Conservation (phyloP, 2,329 filamentous ascomycete genomes). For the Colletotrichum godetiae region DNA sequence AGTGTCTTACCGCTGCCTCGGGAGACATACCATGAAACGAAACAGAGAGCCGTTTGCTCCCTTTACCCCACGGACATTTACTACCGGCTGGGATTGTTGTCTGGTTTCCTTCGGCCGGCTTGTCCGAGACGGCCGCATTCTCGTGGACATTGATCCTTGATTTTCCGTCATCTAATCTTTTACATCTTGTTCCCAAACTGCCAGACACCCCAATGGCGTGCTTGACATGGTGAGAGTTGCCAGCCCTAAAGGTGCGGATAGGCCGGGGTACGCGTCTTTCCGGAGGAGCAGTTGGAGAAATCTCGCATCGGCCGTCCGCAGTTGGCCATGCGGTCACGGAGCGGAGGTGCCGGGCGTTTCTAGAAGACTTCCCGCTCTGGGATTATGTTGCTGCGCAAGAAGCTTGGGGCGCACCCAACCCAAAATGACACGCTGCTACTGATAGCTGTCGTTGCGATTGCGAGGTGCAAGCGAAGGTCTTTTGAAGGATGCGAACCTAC, state of each 20-base stretch:
- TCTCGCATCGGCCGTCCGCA: slow-evolving; percentile 24
- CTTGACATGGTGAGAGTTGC: not conserved
- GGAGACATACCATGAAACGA: slow-evolving; percentile 23
- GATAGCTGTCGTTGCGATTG: not conserved
- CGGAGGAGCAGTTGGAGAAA: slow-evolving; percentile 28
- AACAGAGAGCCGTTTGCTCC: not conserved
- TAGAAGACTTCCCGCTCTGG: slow-evolving; percentile 17
- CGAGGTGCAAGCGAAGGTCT: not conserved
- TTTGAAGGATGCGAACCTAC: not conserved
- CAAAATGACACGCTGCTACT: not conserved
- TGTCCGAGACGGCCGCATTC: slow-evolving; percentile 4
- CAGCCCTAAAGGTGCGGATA: not conserved
- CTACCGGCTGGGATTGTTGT: not conserved
- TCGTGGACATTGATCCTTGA: not conserved
- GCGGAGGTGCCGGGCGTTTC: not conserved
- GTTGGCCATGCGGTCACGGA: not conserved
- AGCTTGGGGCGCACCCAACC: not conserved
- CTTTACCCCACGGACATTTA: not conserved
- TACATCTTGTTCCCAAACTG: slow-evolving; percentile 5
- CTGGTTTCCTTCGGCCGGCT: slow-evolving; percentile 1
- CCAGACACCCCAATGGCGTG: slow-evolving; percentile 18
- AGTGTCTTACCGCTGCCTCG: slow-evolving; percentile 18
- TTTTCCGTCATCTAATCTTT: slow-evolving; percentile 11
- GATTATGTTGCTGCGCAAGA: not conserved
- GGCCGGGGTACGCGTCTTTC: not conserved